phyloP scores from a whole-genome alignment of 106 monocot genomes.

The Acorus gramineus region DNA sequence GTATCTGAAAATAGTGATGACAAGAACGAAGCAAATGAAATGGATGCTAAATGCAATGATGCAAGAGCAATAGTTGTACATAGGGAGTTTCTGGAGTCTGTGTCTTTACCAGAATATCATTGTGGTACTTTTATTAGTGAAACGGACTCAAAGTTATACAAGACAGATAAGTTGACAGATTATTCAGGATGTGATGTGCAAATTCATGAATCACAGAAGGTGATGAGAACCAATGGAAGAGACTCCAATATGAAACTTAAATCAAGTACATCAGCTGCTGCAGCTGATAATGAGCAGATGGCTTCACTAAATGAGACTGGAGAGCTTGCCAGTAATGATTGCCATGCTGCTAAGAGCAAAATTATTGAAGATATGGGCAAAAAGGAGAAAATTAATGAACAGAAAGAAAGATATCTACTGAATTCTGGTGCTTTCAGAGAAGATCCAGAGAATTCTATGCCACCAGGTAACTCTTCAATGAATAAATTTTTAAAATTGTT shows the following conservation, averaged over 20 bases:
- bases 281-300: conserved; percentile 1
- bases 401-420: neutral
- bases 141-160: neutral
- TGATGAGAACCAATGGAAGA: neutral
- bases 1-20: neutral
- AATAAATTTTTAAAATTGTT: no score
- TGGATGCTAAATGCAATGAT: neutral
- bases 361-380: conserved; percentile 3
- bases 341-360: neutral
- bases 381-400: neutral
- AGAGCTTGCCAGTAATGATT: conserved; percentile 4
- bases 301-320: neutral
- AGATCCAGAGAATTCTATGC: neutral
- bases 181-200: no score
- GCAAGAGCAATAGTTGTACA: conserved; percentile 2
- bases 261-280: neutral
- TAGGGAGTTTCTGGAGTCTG: conserved; percentile 3
- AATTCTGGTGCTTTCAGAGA: neutral
- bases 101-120: neutral
- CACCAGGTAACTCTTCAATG: conserved; percentile 4
- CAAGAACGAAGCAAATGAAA: neutral
- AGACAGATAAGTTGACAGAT: no score
- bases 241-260: neutral
- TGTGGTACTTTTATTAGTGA: conserved; percentile 2
- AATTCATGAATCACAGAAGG: no score